phyloP scores from a whole-genome alignment of 805 yeast species.

The Kockiozyma suomiensis region DNA sequence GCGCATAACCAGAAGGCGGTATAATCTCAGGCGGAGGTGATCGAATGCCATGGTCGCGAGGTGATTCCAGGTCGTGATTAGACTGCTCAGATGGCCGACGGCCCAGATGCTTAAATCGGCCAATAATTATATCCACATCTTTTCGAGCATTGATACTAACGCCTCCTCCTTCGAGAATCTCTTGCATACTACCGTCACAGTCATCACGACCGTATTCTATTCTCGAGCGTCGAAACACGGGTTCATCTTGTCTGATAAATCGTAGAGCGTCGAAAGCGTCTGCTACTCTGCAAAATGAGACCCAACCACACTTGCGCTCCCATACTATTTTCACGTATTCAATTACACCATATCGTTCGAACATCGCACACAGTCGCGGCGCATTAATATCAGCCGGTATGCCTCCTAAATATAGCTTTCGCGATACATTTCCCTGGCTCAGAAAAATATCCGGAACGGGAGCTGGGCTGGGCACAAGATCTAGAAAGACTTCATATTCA shows the following conservation, averaged over 20 bases:
- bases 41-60: neutral
- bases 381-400: conserved; percentile 21
- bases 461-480: conserved; percentile 19
- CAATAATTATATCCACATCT: conserved; percentile 28
- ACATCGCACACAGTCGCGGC: conserved; percentile 16
- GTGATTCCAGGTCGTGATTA: neutral
- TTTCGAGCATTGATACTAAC: conserved; percentile 31
- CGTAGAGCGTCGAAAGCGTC: conserved; percentile 30
- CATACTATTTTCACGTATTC: conserved; percentile 33
- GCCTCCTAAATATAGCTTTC: conserved; percentile 26
- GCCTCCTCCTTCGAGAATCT: conserved; percentile 28
- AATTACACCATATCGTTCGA: conserved; percentile 27
- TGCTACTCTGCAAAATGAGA: conserved; percentile 27
- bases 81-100: neutral
- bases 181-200: conserved; percentile 27
- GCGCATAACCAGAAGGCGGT: neutral
- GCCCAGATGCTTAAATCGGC: conserved; percentile 27
- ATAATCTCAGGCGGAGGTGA: neutral
- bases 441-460: conserved; percentile 18
- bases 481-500: conserved; percentile 19
- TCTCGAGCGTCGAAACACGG: conserved; percentile 14
- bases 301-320: conserved; percentile 31
- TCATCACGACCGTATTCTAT: conserved; percentile 31
- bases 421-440: conserved; percentile 17
- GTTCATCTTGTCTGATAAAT: conserved; percentile 20